Base-by-base conservation (phyloP, 2,329 filamentous ascomycete species). In the Aspergillus candidus region DNA sequence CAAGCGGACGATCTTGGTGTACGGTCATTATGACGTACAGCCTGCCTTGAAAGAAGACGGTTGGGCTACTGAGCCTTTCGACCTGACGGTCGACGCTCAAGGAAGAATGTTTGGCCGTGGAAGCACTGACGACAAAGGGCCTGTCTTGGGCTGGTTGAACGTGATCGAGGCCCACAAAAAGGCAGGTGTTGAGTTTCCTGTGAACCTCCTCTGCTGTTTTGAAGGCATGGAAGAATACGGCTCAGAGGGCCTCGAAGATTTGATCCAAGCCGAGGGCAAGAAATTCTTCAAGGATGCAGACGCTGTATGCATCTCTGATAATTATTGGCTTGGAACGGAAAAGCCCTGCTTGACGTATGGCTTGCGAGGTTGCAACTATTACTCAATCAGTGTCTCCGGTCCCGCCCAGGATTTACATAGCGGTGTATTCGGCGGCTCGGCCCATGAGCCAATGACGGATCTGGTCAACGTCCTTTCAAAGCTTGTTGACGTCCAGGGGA, bases 151-250 rank as follows among this genome's bases (percentile, higher is more conserved):
- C 58, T 98, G 93, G 93, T 70, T 98, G 56, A 98, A 98, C 66
- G 90, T 90, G 55, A 97, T 98, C 54, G 90, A 98, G 72, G 90
- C 93, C 34, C 93, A 98, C 75, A 84, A 95, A 70, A 93, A 94
- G 76, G 89, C 90, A 31, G 88, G 88, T 45, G 76, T 97, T 36
- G 91, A 96, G 40, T 88, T 98, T 66, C 93, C 93, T 7, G 93
- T 98, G 62, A 98, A 98, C 73, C 77, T 98, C 54, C 80, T 98
- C 53, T 97, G 96, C 88, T 98, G 93, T 76, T 97, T 98, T 59
- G 93, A 98, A 76, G 93, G 93, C 38, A 98, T 98, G 93, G 93
- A 98, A 73, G 93, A 98, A 74, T 95, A 94, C 66, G 93, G 93
- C 40, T 96, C 90, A 0, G 91, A 97, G 66, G 93, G 93, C 32